Evolutionary conservation across 1,284 basidiomycete genomes (phyloP).

Genomic region (Binderoboletus segoi): DNA sequence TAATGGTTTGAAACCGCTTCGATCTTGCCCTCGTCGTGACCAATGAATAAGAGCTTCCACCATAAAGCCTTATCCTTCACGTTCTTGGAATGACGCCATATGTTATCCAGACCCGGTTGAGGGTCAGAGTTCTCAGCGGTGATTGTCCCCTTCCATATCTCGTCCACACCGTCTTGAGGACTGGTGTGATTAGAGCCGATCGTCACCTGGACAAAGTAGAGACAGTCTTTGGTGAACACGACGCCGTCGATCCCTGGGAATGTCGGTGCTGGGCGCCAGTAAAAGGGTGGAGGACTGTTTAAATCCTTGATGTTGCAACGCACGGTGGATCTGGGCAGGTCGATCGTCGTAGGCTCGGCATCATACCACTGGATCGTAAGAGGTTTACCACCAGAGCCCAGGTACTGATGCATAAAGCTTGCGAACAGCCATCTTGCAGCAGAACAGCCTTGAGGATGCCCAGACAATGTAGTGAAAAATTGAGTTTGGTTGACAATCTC

Average conservation of each 20-base stretch:
- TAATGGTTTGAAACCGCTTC: not conserved
- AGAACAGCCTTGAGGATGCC: not conserved
- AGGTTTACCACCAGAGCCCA: not conserved
- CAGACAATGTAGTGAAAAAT: not conserved
- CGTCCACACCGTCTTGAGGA: not conserved
- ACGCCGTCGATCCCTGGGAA: not conserved
- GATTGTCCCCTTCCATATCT: too few relatives aligned
- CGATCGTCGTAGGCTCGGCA: not conserved
- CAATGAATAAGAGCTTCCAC: not conserved
- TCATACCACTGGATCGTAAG: not conserved
- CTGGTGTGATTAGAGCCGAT: not conserved
- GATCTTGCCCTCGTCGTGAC: not conserved
- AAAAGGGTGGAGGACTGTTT: not conserved
- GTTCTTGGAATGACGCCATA: not conserved
- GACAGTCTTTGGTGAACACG: not conserved
- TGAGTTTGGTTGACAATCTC: too few relatives aligned
- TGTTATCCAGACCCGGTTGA: too few relatives aligned
- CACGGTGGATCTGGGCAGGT: not conserved
- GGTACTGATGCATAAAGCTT: not conserved
- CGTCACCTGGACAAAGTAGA: not conserved
- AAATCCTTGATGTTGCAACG: not conserved
- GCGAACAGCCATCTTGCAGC: not conserved
- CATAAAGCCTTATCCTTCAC: not conserved
- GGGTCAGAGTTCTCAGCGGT: too few relatives aligned
- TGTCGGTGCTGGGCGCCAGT: not conserved